Evolutionary conservation across 2,329 filamentous ascomycete genomes (phyloP), one percentile per base, ranked within the genome.

Genomic region (Aspergillus fischeri): DNA sequence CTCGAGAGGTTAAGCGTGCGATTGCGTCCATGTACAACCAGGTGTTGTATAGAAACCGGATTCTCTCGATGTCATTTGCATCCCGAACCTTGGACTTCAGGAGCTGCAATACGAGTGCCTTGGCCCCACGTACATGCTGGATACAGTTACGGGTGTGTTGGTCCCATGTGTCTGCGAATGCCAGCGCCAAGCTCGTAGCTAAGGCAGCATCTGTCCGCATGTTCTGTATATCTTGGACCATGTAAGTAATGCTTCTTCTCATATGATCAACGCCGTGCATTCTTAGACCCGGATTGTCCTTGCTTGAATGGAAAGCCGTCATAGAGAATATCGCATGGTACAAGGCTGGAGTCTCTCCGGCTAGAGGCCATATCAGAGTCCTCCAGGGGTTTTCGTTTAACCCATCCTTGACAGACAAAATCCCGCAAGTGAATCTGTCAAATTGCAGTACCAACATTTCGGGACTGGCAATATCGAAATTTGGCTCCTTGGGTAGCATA

Each of bases 21-120:
- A 90, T 86, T 28, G 90, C 87, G 67, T 89, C 86, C 81, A 89
- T 87, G 65, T 90, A 90, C 7, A 89, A 80, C 84, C 86, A 90
- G 3, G 84, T 85, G 66, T 89, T 89, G 73, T 85, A 87, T 20
- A 90, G 75, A 63, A 90, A 90, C 55, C 83, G 83, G 25, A 90
- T 74, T 7, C 85, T 76, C 42, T 78, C 74, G 11, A 83, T 69
- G 48, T 84, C 81, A 25, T 78, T 70, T 3, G 78, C 80, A 5
- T 67, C 65, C 51, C 72, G 72, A 3, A 68, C 62, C 6, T 71
- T 73, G 63, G 79, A 72, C 55, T 75, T 71, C 25, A 89, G 71
- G 4, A 85, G 83, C 64, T 83, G 81, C 52, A 83, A 81, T 54
- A 90, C 82, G 53, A 90, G 71, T 17, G 83, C 79, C 65, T 84